Percentiles rank a stretch among this genome's conserved stretches.
phyloP scores from a whole-genome alignment of 345 rosid genomes.

The Populus euphratica region DNA sequence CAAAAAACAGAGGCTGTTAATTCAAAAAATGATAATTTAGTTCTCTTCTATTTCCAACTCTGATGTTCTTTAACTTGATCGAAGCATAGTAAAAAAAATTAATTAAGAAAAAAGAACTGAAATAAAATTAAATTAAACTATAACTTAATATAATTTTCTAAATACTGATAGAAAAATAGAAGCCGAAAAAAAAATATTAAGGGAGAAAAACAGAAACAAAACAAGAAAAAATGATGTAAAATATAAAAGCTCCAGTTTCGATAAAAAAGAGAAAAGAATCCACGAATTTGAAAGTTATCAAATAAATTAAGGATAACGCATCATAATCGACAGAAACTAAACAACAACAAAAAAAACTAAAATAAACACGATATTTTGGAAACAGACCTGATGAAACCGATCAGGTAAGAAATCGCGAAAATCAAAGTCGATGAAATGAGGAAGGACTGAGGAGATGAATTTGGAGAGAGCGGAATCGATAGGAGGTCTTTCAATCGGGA shows the following conservation, averaged over 20 bases:
- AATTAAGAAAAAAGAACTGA: background rate
- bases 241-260: no score
- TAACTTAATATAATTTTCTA: no score
- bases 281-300: no score
- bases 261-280: no score
- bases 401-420: slow-evolving; percentile 20
- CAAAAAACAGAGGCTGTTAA: background rate
- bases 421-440: slow-evolving; percentile 39
- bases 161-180: no score
- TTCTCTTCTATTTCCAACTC: background rate
- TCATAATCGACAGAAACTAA: background rate
- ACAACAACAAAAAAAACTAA: background rate
- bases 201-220: no score
- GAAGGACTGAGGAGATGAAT: slow-evolving; percentile 51
- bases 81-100: background rate
- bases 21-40: background rate
- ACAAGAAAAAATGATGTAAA: no score
- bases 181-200: no score
- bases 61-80: background rate
- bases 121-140: background rate
- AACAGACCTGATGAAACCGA: slow-evolving; percentile 2
- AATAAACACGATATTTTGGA: background rate
- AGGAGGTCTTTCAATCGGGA: slow-evolving; percentile 36
- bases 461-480: slow-evolving; percentile 54
- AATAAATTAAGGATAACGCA: no score